Conservation (phyloP, 2,329 filamentous ascomycete genomes). For the Fusarium metavorans region DNA sequence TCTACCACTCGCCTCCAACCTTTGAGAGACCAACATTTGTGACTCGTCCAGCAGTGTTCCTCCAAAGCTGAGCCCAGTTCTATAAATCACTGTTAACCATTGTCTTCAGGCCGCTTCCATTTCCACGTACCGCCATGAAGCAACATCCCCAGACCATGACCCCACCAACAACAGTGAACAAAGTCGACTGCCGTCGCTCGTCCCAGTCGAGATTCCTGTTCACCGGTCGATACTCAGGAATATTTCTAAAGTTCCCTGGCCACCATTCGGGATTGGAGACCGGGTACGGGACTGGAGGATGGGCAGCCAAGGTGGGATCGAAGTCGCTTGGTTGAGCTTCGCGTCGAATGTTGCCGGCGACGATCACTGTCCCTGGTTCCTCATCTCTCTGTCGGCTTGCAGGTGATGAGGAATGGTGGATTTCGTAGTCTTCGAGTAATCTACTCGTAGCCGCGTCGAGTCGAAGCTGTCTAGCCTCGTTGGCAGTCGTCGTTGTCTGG, state of each 20-base stretch:
- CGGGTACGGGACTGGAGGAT: conserved; percentile 1
- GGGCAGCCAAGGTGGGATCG: not conserved
- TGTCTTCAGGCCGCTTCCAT: fast-evolving
- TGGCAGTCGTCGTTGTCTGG: not conserved
- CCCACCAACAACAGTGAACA: not conserved
- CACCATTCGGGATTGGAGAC: conserved; percentile 8
- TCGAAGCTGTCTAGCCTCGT: not conserved
- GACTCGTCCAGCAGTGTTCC: not conserved
- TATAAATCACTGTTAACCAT: not conserved
- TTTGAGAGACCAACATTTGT: not conserved
- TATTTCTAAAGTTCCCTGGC: not conserved
- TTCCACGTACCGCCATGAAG: not conserved
- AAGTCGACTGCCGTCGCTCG: not conserved
- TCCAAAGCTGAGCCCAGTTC: not conserved
- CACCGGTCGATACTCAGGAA: not conserved
- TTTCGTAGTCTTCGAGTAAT: conserved; percentile 7
- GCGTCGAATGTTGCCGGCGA: not conserved
- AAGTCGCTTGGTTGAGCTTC: conserved; percentile 9
- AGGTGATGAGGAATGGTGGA: conserved; percentile 2
- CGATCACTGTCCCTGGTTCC: not conserved
- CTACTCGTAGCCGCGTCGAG: not conserved
- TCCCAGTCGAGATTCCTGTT: not conserved
- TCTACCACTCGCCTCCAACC: not conserved
- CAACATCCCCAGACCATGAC: not conserved
- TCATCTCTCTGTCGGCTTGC: not conserved